phyloP scores from a whole-genome alignment of 208 protist species.

The Acanthamoeba castellanii region DNA sequence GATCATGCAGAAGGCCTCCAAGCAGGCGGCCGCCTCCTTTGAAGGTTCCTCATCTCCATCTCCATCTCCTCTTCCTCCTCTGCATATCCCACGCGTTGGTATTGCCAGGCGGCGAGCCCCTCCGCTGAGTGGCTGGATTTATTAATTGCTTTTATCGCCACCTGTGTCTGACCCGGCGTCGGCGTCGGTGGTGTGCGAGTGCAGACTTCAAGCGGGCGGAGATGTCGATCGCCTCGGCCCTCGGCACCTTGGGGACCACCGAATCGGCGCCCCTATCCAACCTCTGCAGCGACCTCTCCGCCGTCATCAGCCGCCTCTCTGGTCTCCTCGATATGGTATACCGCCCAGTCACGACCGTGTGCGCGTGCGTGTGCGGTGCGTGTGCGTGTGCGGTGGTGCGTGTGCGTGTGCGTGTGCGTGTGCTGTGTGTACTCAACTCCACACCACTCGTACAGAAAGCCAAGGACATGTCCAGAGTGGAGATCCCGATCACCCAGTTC shows the following conservation, averaged over 20 bases:
- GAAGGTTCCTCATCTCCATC: conserved; percentile 7
- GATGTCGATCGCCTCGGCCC: conserved; percentile 23
- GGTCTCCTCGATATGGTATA: conserved; percentile 48
- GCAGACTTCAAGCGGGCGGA: conserved; percentile 66
- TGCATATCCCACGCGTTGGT: background rate
- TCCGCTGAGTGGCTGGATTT: no score
- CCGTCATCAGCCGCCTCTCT: conserved; percentile 54
- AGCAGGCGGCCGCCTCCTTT: conserved; percentile 42
- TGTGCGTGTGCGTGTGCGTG: background rate
- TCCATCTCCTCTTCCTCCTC: background rate
- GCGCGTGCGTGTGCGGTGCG: no score
- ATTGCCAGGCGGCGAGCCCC: background rate
- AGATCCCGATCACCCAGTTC: conserved; percentile 66
- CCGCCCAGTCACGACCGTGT: background rate
- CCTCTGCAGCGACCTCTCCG: conserved; percentile 42
- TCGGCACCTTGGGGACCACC: conserved; percentile 1
- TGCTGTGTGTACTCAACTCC: background rate
- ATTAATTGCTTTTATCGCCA: no score
- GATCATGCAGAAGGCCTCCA: conserved; percentile 46
- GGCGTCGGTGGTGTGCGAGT: no score
- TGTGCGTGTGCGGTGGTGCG: no score
- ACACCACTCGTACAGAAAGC: conserved; percentile 14
- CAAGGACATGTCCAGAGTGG: conserved; percentile 64
- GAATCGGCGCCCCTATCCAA: conserved; percentile 59
- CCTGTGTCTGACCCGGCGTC: no score